Conservation (phyloP, 345 rosid genomes). For the rapeseed (Brassica napus) region Da-Ae NC_063443.1:10592001-10592500, state of each 20-base stretch:
- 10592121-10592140: constrained; percentile 43
- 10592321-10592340: constrained; percentile 1
- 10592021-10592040: constrained; percentile 58
- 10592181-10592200: constrained; percentile 51
- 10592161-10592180: constrained; percentile 39
- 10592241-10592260: constrained; percentile 88
- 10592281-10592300: constrained; percentile 46
- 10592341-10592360: background rate
- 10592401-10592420: background rate
- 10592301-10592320: constrained; percentile 12
- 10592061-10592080: constrained; percentile 53
- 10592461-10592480: constrained; percentile 44
- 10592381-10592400: background rate
- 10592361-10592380: background rate
- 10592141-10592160: constrained; percentile 51
- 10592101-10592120: constrained; percentile 61
- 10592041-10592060: constrained; percentile 56
- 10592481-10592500: constrained; percentile 45
- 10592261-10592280: constrained; percentile 46
- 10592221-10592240: constrained; percentile 89
- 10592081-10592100: constrained; percentile 70
- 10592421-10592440: constrained; percentile 44
- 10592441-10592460: constrained; percentile 46
- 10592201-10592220: constrained; percentile 93
- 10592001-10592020: constrained; percentile 57